Evolutionary conservation across 2,329 filamentous ascomycete species (phyloP), one percentile per base, ranked within the genome.

Genomic region (Penicillium thymicola): DNA sequence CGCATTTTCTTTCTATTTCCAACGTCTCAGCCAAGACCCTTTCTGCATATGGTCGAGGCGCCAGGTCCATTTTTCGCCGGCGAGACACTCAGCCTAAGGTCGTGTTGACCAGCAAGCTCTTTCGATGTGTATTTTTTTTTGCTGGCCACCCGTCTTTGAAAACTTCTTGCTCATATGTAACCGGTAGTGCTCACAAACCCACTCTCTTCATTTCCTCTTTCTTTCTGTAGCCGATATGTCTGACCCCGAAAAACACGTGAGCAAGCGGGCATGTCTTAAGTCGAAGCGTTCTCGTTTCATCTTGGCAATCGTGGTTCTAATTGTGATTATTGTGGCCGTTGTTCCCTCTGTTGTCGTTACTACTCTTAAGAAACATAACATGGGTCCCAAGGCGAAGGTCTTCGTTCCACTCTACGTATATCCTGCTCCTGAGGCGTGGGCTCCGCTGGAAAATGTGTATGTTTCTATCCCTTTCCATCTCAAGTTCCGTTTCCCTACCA

Each of bases 401-500:
- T 70, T 81, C 56, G 72, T 81, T 43, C 78, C 78, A 58, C 76
- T 81, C 51, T 81, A 81, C 65, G 70, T 81, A 41, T 80, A 80
- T 66, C 78, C 78, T 54, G 70, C 70, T 38, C 69, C 72, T n/a
- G 77, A 73, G 42, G 76, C 77, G 23, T 81, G 78, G 78, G 66
- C 75, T 59, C 75, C 77, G 14, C 66, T 80, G 57, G 74, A 75
- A 63, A 61, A 74, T 59, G 75, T 75, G 77, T 81, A 72, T 60
- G 70, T 71, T 34, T 23, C 58, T 55, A 53, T 51, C 51, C 55
- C 45, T 61, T 59, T 57, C 32, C 30, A 51, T 36, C 23, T 34
- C 41, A 54, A 46, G 21, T 54, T 41, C 47, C 14, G 42, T 51
- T 51, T 27, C 23, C n/a, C 13, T 27, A 41, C 36, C 18, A 36